Conservation (phyloP, 768 basidiomycete genomes). For the Termitomyces sp. region DNA sequence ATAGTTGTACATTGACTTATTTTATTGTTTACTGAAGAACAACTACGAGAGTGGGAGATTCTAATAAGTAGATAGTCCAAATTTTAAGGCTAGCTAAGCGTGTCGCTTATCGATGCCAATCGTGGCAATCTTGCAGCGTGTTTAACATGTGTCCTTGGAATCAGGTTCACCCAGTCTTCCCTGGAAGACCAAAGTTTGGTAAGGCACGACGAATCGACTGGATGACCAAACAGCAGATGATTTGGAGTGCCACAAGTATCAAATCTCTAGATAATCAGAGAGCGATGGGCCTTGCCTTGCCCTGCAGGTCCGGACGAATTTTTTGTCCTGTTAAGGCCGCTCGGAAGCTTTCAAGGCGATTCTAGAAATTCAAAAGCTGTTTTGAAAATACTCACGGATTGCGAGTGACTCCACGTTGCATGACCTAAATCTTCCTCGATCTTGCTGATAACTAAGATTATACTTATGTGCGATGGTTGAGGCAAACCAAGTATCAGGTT, state of each 20-base stretch:
- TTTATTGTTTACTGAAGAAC: background rate
- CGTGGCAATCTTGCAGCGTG: conserved; percentile 16
- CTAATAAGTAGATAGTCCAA: background rate
- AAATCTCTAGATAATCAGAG: background rate
- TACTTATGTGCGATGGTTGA: background rate
- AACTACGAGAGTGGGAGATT: background rate
- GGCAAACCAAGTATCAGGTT: background rate
- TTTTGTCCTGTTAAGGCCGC: background rate
- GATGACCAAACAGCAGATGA: background rate
- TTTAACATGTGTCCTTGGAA: conserved; percentile 15
- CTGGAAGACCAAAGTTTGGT: background rate
- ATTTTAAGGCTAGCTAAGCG: background rate
- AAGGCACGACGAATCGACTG: background rate
- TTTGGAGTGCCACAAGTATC: background rate
- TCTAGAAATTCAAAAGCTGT: background rate
- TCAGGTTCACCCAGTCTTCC: conserved; percentile 6
- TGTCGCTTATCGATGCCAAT: conserved; percentile 17
- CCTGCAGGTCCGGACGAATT: background rate
- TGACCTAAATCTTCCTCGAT: conserved; percentile 6
- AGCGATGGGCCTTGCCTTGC: background rate
- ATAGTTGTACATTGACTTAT: background rate
- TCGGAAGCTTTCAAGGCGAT: background rate
- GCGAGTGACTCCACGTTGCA: background rate
- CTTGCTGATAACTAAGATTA: conserved; percentile 5
- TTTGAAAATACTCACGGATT: background rate